Percentiles rank a stretch among this genome's conserved stretches.
Evolutionary conservation across 2,329 filamentous ascomycete genomes (phyloP).

Genomic region (Endoconidiophora laricicola): DNA sequence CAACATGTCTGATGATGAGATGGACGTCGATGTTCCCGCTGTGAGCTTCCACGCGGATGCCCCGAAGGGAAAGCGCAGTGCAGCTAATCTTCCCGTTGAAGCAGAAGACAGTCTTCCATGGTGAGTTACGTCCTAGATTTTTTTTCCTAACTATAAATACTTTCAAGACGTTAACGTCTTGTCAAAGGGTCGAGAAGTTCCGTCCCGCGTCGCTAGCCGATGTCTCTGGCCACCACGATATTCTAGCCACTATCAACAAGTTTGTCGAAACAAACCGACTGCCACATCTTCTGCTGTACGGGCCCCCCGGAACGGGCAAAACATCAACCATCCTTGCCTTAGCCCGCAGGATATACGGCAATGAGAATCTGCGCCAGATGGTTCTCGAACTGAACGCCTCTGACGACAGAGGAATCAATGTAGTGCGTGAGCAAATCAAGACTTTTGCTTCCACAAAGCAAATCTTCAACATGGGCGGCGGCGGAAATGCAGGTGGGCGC

Average conservation of each 20-base stretch:
- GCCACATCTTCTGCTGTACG: constrained; percentile 90
- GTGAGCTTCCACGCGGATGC: constrained; percentile 57
- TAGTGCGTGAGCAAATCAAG: constrained; percentile 97
- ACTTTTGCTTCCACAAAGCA: constrained; percentile 97
- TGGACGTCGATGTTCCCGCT: constrained; percentile 39
- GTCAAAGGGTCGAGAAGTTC: constrained; percentile 81
- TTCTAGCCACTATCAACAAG: constrained; percentile 92
- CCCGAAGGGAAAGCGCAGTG: constrained; percentile 78
- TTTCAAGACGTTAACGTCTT: constrained; percentile 2
- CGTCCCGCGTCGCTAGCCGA: constrained; percentile 75
- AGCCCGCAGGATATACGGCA: constrained; percentile 80
- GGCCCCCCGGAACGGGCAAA: constrained; percentile 91
- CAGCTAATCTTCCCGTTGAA: constrained; percentile 83
- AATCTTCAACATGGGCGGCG: constrained; percentile 56
- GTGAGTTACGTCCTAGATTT: constrained; percentile 29
- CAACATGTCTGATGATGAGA: constrained; percentile 45
- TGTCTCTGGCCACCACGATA: constrained; percentile 93
- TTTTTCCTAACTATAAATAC: neutral
- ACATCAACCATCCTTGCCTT: constrained; percentile 92
- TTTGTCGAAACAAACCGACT: constrained; percentile 90
- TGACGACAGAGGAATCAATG: constrained; percentile 93
- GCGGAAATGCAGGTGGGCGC: constrained; percentile 28
- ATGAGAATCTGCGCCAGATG: constrained; percentile 91
- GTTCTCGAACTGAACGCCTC: constrained; percentile 95
- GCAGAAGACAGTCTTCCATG: constrained; percentile 89